Evolutionary conservation across 352 stramenopile species (phyloP).

Genomic region (Globisporangium yorkense): DNA sequence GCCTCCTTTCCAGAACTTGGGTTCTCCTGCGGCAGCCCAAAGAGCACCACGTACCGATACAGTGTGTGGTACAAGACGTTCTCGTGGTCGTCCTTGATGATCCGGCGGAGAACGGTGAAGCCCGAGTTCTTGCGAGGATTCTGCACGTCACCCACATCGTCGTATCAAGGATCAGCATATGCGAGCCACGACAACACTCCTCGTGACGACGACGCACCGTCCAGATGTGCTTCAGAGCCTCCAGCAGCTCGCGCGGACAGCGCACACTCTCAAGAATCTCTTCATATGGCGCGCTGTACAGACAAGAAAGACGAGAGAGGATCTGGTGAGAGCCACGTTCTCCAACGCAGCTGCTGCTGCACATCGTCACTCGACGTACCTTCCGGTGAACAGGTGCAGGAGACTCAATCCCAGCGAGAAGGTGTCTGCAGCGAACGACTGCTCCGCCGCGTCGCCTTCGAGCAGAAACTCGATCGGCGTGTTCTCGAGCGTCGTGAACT

Average conservation of each 20-base stretch:
- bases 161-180: background rate
- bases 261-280: slow-evolving; percentile 92
- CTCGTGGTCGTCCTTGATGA: slow-evolving; percentile 58
- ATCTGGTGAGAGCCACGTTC: too few relatives aligned
- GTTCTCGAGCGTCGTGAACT: slow-evolving; percentile 99
- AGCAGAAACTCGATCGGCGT: slow-evolving; percentile 95
- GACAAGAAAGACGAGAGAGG: too few relatives aligned
- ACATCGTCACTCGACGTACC: slow-evolving; percentile 25
- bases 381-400: slow-evolving; percentile 95
- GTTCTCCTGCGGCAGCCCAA: slow-evolving; percentile 82
- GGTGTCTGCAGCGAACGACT: slow-evolving; percentile 92
- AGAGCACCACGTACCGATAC: slow-evolving; percentile 95
- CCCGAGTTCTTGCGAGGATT: slow-evolving; percentile 45
- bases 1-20: slow-evolving; percentile 23
- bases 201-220: slow-evolving; percentile 28
- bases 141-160: slow-evolving; percentile 4
- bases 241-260: slow-evolving; percentile 84
- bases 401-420: slow-evolving; percentile 95
- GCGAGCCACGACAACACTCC: background rate
- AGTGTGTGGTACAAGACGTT: slow-evolving; percentile 93
- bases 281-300: slow-evolving; percentile 92
- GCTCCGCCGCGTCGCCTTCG: slow-evolving; percentile 84
- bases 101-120: slow-evolving; percentile 64
- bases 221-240: slow-evolving; percentile 88
- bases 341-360: too few relatives aligned